These are phyloP conservation scores for Ceratocystiopsis brevicomis DNA, from an alignment of 2,329 filamentous ascomycete genomes.

Conservation along the genomic window DNA sequence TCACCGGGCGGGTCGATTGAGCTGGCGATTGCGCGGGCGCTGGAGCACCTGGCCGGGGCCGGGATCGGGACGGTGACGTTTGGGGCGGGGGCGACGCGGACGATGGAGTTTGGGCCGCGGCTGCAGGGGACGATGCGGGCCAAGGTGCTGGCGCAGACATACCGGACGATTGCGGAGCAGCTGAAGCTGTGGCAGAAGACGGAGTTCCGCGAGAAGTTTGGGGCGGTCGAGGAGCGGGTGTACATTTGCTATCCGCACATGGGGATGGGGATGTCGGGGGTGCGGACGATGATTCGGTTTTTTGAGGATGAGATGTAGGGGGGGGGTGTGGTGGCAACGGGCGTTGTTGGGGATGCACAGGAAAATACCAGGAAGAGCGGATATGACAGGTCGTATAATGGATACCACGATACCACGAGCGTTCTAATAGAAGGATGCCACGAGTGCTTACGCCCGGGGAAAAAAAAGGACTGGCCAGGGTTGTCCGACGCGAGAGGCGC, in stretches of 20 bases:
- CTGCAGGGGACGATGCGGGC: conserved; percentile 63
- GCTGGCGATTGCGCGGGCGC: conserved; percentile 53
- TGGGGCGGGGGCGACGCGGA: conserved; percentile 59
- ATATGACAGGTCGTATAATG: too few relatives aligned
- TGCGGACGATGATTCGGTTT: conserved; percentile 75
- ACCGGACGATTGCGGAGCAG: conserved; percentile 64
- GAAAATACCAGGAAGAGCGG: too few relatives aligned
- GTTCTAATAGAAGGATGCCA: too few relatives aligned
- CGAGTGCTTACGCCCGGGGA: too few relatives aligned
- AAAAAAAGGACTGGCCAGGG: too few relatives aligned
- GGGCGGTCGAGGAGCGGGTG: conserved; percentile 62
- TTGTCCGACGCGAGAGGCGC: too few relatives aligned
- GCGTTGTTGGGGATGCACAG: too few relatives aligned
- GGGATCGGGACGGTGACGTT: conserved; percentile 61
- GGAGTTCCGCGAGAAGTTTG: conserved; percentile 82
- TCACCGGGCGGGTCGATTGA: conserved; percentile 80
- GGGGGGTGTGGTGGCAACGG: too few relatives aligned
- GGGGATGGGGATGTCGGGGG: conserved; percentile 63
- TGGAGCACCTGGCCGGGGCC: conserved; percentile 30
- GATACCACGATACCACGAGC: too few relatives aligned
- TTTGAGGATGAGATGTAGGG: conserved; percentile 44
- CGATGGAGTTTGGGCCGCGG: conserved; percentile 62
- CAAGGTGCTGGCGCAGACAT: conserved; percentile 65
- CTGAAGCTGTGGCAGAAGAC: conserved; percentile 68
- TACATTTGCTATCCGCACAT: conserved; percentile 83